These are phyloP conservation scores for Puccinellia tenuiflora DNA, from an alignment of 176 grass and related monocot species.

Conservation along the genomic window DNA sequence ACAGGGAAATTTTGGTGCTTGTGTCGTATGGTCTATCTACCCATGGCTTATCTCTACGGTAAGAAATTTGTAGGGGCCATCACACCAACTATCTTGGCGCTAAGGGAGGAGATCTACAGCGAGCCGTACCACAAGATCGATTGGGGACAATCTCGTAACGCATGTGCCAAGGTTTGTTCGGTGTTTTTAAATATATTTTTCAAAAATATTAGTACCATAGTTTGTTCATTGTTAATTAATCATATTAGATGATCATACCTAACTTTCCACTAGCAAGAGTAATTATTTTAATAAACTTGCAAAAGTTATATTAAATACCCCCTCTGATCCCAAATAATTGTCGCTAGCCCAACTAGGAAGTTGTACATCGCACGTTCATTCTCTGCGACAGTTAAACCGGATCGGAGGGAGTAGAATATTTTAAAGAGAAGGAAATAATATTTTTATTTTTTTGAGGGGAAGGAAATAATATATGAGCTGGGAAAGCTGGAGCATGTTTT, in stretches of 20 bases:
- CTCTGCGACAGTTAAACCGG: too few species aligned
- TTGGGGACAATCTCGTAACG: slow-evolving; percentile 44
- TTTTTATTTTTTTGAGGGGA: too few species aligned
- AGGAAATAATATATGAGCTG: not conserved
- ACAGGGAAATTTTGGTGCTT: slow-evolving; percentile 64
- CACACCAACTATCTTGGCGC: slow-evolving; percentile 29
- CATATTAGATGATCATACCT: not conserved
- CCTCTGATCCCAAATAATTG: too few species aligned
- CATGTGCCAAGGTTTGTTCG: slow-evolving; percentile 51
- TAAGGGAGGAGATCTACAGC: slow-evolving; percentile 45
- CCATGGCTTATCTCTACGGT: slow-evolving; percentile 70
- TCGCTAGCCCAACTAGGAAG: too few species aligned
- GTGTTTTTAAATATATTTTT: too few species aligned
- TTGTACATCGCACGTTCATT: too few species aligned
- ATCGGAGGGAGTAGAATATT: too few species aligned
- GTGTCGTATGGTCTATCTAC: slow-evolving; percentile 58
- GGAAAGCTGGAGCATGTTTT: not conserved
- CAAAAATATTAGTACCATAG: too few species aligned
- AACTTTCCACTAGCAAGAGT: not conserved
- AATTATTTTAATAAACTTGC: too few species aligned
- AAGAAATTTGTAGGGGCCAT: slow-evolving; percentile 56
- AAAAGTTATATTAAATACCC: too few species aligned
- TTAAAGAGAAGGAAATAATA: too few species aligned
- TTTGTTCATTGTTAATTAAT: not conserved
- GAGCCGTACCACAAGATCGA: slow-evolving; percentile 28